Evolutionary conservation across 805 yeast genomes (phyloP).

Genomic region (Wickerhamiella vanderwaltii): DNA sequence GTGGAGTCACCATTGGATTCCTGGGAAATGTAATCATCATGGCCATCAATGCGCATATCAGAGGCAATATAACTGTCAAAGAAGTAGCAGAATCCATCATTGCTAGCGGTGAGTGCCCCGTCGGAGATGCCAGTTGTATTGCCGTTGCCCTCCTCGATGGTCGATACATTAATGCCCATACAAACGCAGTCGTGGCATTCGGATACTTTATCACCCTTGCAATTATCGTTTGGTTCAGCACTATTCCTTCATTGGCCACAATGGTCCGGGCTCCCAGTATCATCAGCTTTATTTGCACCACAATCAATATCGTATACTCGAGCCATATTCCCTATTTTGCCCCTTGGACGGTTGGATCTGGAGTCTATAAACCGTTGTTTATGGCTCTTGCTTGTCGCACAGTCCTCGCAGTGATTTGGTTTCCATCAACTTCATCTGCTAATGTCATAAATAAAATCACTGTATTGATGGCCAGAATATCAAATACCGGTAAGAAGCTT

Average conservation of each 20-base stretch:
- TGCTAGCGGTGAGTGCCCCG: conserved; percentile 19
- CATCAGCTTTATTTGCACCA: conserved; percentile 19
- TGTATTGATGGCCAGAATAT: conserved; percentile 14
- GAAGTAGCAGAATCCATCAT: conserved; percentile 14
- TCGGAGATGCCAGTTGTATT: conserved; percentile 17
- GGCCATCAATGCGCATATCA: conserved; percentile 21
- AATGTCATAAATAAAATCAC: conserved; percentile 16
- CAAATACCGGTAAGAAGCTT: conserved; percentile 9
- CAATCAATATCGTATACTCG: conserved; percentile 19
- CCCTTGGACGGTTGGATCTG: conserved; percentile 19
- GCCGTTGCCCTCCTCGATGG: conserved; percentile 19
- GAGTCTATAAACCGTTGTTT: conserved; percentile 21
- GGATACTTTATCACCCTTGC: conserved; percentile 19
- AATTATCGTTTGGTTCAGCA: conserved; percentile 16
- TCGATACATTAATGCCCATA: conserved; percentile 16
- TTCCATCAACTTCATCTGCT: conserved; percentile 23
- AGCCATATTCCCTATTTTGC: conserved; percentile 22
- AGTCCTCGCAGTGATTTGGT: conserved; percentile 19
- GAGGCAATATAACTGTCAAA: conserved; percentile 18
- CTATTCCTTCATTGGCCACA: conserved; percentile 9
- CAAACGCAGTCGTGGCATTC: conserved; percentile 21
- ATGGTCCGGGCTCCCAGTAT: conserved; percentile 20
- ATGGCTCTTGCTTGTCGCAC: conserved; percentile 21
- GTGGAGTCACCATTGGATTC: conserved; percentile 15
- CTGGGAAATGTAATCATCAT: conserved; percentile 19